These are phyloP conservation scores for Pyrrhoderma noxium DNA, from an alignment of 1,284 basidiomycete species.

Conservation along the genomic window DNA sequence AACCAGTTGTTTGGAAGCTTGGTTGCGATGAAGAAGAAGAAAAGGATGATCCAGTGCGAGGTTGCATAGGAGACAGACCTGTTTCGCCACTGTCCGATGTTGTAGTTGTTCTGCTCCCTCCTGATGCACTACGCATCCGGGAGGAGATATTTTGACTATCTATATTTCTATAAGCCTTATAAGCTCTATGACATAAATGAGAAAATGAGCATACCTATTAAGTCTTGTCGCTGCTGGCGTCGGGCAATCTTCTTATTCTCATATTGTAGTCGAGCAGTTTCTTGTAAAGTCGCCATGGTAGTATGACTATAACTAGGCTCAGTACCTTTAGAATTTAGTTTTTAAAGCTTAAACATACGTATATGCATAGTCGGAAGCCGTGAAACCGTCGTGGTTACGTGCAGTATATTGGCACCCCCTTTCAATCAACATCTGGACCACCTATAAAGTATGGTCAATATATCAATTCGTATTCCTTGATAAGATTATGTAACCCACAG, in stretches of 20 bases:
- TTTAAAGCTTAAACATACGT: constrained; percentile 46
- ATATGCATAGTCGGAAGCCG: constrained; percentile 88
- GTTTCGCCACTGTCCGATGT: constrained; percentile 63
- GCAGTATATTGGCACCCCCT: constrained; percentile 76
- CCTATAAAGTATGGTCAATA: constrained; percentile 33
- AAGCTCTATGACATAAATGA: constrained; percentile 33
- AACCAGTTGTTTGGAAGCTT: constrained; percentile 4
- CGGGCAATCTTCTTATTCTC: constrained; percentile 72
- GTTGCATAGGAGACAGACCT: constrained; percentile 29
- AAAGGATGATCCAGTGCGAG: constrained; percentile 34
- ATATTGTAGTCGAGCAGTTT: constrained; percentile 65
- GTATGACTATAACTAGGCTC: constrained; percentile 38
- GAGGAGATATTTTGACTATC: constrained; percentile 27
- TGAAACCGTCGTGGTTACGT: constrained; percentile 87
- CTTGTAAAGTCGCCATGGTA: constrained; percentile 67
- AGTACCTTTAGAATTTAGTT: neutral
- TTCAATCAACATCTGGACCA: constrained; percentile 83
- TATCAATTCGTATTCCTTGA: constrained; percentile 8
- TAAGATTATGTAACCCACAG: constrained; percentile 38
- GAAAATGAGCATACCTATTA: constrained; percentile 40
- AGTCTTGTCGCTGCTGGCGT: constrained; percentile 52
- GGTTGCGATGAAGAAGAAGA: constrained; percentile 43
- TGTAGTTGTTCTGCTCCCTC: constrained; percentile 65
- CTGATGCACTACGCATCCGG: constrained; percentile 73
- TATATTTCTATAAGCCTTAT: constrained; percentile 30